phyloP scores from a whole-genome alignment of 2,329 filamentous ascomycete genomes.

The Magnaporthales sp. region DNA sequence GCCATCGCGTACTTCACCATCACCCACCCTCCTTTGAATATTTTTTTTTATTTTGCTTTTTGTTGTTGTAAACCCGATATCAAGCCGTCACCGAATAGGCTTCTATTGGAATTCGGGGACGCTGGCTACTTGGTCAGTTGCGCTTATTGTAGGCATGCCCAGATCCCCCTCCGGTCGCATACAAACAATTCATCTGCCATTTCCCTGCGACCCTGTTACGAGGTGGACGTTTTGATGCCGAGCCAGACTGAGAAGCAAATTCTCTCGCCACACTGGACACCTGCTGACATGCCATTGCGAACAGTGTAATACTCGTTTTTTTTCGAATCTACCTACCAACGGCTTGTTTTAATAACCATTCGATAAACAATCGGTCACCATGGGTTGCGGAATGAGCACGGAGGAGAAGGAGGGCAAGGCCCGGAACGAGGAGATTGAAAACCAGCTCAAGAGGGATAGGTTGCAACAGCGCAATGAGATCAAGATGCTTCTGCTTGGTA shows the following conservation, averaged over 20 bases:
- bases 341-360: not conserved
- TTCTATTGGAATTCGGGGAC: not conserved
- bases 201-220: not conserved
- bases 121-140: not conserved
- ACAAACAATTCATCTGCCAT: not conserved
- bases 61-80: not conserved
- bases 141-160: not conserved
- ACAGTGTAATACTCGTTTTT: not conserved
- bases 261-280: not conserved
- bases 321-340: not conserved
- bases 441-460: constrained; percentile 96
- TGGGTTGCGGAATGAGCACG: constrained; percentile 99
- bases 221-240: not conserved
- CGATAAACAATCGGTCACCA: constrained; percentile 47
- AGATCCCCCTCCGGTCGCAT: not conserved
- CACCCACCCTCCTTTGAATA: not conserved
- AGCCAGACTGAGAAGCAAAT: not conserved
- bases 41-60: not conserved
- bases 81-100: not conserved
- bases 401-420: constrained; percentile 99
- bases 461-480: constrained; percentile 99
- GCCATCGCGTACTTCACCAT: not conserved
- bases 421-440: constrained; percentile 99
- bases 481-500: constrained; percentile 98
- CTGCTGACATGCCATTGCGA: not conserved